Evolutionary conservation across 495 filamentous ascomycete genomes (phyloP).

Genomic region (Neurospora discreta): DNA sequence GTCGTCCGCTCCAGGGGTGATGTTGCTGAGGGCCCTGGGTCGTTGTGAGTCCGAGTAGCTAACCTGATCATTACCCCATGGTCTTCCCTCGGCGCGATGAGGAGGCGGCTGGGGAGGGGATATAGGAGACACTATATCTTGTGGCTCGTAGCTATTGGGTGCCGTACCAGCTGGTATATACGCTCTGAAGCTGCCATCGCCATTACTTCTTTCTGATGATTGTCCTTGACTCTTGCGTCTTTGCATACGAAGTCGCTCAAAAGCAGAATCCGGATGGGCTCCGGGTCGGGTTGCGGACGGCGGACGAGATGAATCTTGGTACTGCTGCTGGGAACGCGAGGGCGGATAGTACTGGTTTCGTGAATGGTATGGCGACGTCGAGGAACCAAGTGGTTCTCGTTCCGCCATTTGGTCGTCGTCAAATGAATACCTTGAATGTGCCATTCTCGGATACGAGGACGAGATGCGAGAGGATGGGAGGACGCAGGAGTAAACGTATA

Average conservation of each 20-base stretch:
- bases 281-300: slow-evolving; percentile 20
- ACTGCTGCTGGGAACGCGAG: slow-evolving; percentile 8
- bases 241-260: slow-evolving; percentile 28
- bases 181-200: slow-evolving; percentile 5
- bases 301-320: slow-evolving; percentile 15
- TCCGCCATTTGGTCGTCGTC: slow-evolving; percentile 27
- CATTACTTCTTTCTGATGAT: slow-evolving; percentile 6
- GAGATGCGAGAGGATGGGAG: neutral
- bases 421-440: slow-evolving; percentile 15
- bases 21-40: slow-evolving; percentile 30
- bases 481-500: neutral
- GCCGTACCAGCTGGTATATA: slow-evolving; percentile 5
- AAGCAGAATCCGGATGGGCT: slow-evolving; percentile 34
- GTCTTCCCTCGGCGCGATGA: slow-evolving; percentile 10
- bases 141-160: slow-evolving; percentile 3
- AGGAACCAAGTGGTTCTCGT: slow-evolving; percentile 25
- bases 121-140: slow-evolving; percentile 11
- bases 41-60: slow-evolving; percentile 5
- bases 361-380: neutral
- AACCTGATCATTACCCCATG: slow-evolving; percentile 7
- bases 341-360: slow-evolving; percentile 12
- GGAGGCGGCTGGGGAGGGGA: slow-evolving; percentile 13
- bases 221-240: slow-evolving; percentile 24
- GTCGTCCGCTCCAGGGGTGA: slow-evolving; percentile 68
- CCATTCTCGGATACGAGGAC: slow-evolving; percentile 10